Evolutionary conservation across 441 rosid genomes (phyloP), one percentile per base, ranked within the genome.

Genomic region (Metrosideros polymorpha): DNA sequence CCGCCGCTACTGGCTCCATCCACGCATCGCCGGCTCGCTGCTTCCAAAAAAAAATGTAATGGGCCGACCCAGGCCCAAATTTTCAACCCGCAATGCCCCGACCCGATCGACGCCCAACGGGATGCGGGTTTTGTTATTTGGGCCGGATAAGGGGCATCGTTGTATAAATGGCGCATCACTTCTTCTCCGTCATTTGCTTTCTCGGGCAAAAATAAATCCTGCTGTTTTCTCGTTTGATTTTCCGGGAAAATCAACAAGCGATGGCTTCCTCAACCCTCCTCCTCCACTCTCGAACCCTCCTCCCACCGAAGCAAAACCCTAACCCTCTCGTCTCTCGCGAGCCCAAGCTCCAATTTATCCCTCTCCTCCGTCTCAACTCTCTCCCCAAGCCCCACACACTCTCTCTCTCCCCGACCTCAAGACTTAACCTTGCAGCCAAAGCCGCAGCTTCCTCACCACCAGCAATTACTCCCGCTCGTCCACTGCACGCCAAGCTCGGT

Each of bases 201-300:
- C 77, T 66, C 14, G 7, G 27, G 66, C 35, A 29, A 27, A 4
- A 2, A 15, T n/a, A 29, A 1, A 14, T 27, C 19, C 9, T 12
- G 9, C 79, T 12, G 8, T 66, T 10, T 22, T 22, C 47, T 71
- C n/a, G 79, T 6, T 22, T 25, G 47, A 71, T 71, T 71, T 66
- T 71, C 79, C n/a, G 47, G 79, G 47, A 66, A 66, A 66, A 66
- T 35, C 47, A 35, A 71, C 79, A 1, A 5, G 51, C 75, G 2
- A 85, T 85, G 87, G 84, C 82, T 52, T 24, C 82, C 15, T 42
- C 88, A 6, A 35, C 59, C 84, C 59, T 87, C 66, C 79, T 83
- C 86, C 88, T 79, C 51, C 82, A 86, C 86, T 83, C 83, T 56
- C 77, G 88, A 84, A 49, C 85, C 86, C 84, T 61, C 77, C 82